These are phyloP conservation scores for Persicaria tinctoria DNA, from an alignment of 148 eudicot genomes.

Conservation along the genomic window DNA sequence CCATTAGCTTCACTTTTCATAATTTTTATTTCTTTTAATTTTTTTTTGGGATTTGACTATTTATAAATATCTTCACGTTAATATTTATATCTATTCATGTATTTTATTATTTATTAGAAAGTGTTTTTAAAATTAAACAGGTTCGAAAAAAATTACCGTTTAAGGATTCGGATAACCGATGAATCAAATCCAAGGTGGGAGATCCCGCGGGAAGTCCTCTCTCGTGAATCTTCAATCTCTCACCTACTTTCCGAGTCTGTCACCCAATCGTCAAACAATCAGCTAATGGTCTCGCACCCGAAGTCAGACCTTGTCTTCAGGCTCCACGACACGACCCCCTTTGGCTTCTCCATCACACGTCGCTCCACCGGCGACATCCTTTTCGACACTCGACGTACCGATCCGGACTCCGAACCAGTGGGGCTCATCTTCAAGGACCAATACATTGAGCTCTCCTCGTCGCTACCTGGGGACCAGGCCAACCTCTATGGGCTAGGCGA, in stretches of 20 bases:
- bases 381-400: constrained; percentile 35
- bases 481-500: constrained; percentile 77
- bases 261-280: not conserved
- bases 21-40: no score
- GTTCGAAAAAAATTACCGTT: constrained; percentile 5
- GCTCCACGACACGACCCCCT: constrained; percentile 57
- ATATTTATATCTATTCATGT: not conserved
- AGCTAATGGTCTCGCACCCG: not conserved
- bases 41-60: no score
- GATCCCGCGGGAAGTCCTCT: constrained; percentile 8
- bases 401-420: not conserved
- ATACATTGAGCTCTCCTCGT: constrained; percentile 53
- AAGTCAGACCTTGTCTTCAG: constrained; percentile 53
- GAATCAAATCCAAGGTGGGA: constrained; percentile 4
- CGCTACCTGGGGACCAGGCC: constrained; percentile 39
- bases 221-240: not conserved
- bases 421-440: constrained; percentile 59
- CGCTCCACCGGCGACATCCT: constrained; percentile 46
- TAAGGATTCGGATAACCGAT: constrained; percentile 8
- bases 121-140: not conserved
- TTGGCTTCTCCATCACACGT: constrained; percentile 56
- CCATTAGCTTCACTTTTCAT: no score
- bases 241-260: not conserved
- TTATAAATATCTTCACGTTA: not conserved
- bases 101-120: not conserved